Base-by-base conservation (phyloP, 768 basidiomycete genomes). In the Ramaria rubella region DNA sequence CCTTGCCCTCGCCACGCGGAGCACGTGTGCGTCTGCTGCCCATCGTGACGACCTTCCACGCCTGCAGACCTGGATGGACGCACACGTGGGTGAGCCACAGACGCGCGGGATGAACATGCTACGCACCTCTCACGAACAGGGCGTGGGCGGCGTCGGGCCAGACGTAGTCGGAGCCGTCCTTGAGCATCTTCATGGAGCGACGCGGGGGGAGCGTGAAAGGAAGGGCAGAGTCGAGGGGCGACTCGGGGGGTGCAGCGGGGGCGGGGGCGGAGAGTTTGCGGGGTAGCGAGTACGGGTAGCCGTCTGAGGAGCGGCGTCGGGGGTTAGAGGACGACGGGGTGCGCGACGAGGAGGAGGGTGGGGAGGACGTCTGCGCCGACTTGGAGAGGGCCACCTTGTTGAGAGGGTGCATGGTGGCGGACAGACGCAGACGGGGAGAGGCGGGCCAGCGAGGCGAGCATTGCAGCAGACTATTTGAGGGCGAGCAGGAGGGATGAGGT, bases 81-180 rank as follows among this genome's bases (percentile, higher is more conserved):
- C 45, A 45, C 31, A 26, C 33, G 21, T 42, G 33, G 19, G 12
- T 31, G 52, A 45, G 60, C 42, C 31, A 40, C 29, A 36, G 43
- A 56, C 49, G 40, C 14, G 34, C 40, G 57, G 19, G 15, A 26
- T 31, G 23, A 34, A 42, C 40, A 29, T 23, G 36, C 15, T 11
- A 61, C 65, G 53, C 11, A 83, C 88, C 88, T 71, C 86, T 75
- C 12, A 90, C 86, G 69, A 91, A 91, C 63, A 86, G 69, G 66
- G 80, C 77, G 68, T 91, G 89, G 64, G 90, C 78, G 55, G 74
- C 70, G 68, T 90, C 86, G 50, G 89, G 88, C 89, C 89, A 91
- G 51, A 91, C 89, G 62, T 90, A 88, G 65, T 71, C 73, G 36
- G 78, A 76, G 65, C 88, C 88, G 63, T 90, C 87, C 68, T 89